phyloP scores from a whole-genome alignment of 192 early-diverging fungal species.

The Chytriomyces sp. region DNA sequence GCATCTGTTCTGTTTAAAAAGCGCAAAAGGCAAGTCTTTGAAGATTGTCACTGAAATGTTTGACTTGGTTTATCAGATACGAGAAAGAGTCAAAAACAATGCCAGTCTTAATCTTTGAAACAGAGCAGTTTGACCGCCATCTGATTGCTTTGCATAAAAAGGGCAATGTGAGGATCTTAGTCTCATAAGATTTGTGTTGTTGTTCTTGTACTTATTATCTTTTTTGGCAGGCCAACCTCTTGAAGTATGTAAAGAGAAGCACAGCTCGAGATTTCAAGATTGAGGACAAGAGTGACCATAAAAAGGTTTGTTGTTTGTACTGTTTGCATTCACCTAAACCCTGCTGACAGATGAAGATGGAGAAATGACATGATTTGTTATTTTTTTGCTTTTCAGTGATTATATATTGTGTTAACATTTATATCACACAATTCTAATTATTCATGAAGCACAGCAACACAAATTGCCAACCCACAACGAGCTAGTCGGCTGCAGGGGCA shows the following conservation, averaged over 20 bases:
- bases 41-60: background rate
- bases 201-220: background rate
- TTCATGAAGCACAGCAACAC: too few relatives aligned
- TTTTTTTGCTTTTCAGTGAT: too few relatives aligned
- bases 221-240: conserved; percentile 50
- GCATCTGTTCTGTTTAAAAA: conserved; percentile 18
- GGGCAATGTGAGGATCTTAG: conserved; percentile 53
- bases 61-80: background rate
- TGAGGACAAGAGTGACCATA: conserved; percentile 50
- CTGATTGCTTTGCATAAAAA: conserved; percentile 71
- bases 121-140: conserved; percentile 77
- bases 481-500: too few relatives aligned
- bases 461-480: too few relatives aligned
- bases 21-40: conserved; percentile 1
- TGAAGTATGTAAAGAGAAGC: conserved; percentile 75
- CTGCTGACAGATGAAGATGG: conserved; percentile 45
- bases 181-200: conserved; percentile 9
- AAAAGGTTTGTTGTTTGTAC: too few relatives aligned
- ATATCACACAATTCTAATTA: too few relatives aligned
- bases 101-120: conserved; percentile 69
- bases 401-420: too few relatives aligned
- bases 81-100: conserved; percentile 67
- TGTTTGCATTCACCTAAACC: too few relatives aligned
- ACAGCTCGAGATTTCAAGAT: conserved; percentile 81
- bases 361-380: too few relatives aligned